Base-by-base conservation (phyloP, 129 eudicot species). In the Centrapalus pauciflorus region DNA sequence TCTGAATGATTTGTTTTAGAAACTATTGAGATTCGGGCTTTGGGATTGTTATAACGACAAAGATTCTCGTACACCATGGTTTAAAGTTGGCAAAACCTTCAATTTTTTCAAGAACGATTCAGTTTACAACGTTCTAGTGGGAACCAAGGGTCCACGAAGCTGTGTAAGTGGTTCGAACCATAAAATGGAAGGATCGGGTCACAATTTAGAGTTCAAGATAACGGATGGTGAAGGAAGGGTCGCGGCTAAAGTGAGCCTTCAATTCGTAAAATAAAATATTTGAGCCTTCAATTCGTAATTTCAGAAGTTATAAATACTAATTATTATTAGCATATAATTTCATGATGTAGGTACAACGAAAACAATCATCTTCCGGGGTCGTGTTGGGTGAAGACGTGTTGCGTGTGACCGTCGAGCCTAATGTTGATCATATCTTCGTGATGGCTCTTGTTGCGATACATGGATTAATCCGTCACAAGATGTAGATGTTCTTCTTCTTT, bases 391-490 rank as follows among this genome's bases (percentile, higher is more conserved):
- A 82, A 50, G 96, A 88, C 37, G 93, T 88, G 38, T 34, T 88
- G 30, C 66, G 75, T 41, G 79, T 88, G 68, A 71, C 72, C 1
- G 67, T 88, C 14, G 96, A 88, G 57, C 87, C 92, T 69, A 60
- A 23, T 12, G 80, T 80, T 32, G 93, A 88, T 78, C 86, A 73
- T 49, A 78, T 87, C 8, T 71, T 88, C 0, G 69, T 88, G 46
- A 78, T 85, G 83, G 84, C 96, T 54, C 79, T 88, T 33, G 85
- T 85, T 19, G 85, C 88, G 0, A 83, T 78, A n/a, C 67, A 82
- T 19, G 89, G 84, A 24, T 78, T 88, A 28, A 81, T 85, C 14
- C 76, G 37, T 33, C 77, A 32, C 50, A 85, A 74, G 77, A 78
- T 86, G 83, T 86, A 76, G 77, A 65, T 57, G 33, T 67, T 23